phyloP scores from a whole-genome alignment of 371 early-diverging fungal genomes.

The Mortierella sp. region DNA sequence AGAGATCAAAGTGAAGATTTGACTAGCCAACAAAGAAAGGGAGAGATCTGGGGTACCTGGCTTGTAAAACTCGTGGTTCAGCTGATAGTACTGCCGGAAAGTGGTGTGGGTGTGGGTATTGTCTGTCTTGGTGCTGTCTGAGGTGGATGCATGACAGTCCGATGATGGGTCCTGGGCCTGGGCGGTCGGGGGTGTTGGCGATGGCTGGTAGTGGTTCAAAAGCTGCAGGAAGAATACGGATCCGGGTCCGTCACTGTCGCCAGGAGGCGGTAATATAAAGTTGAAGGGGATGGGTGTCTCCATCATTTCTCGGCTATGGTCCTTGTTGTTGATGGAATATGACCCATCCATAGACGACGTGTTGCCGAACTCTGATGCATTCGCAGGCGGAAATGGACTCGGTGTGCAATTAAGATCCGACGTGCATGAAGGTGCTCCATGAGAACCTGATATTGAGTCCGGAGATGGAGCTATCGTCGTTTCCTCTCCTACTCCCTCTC shows the following conservation, averaged over 20 bases:
- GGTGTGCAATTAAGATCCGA: not conserved
- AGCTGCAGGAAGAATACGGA: conserved; percentile 28
- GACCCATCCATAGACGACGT: not conserved
- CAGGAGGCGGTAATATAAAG: not conserved
- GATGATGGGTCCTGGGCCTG: not conserved
- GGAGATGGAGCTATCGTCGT: not conserved
- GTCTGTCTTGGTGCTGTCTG: not conserved
- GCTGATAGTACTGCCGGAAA: conserved; percentile 40
- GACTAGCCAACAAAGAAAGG: not conserved
- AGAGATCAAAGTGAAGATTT: not conserved
- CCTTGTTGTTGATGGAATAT: not conserved
- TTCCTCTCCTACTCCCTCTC: not conserved
- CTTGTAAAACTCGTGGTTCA: conserved; percentile 40
- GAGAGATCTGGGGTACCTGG: conserved; percentile 33
- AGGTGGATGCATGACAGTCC: not conserved
- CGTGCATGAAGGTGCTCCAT: not conserved
- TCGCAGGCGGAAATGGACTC: not conserved
- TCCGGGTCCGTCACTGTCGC: conserved; percentile 11
- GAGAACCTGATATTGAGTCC: not conserved
- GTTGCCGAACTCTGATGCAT: not conserved
- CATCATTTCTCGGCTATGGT: not conserved
- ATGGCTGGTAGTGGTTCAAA: conserved; percentile 29
- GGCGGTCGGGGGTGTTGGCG: not conserved
- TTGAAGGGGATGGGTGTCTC: not conserved
- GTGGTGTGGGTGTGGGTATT: conserved; percentile 7